These are phyloP conservation scores for Camelina laxa DNA, from an alignment of 345 rosid genomes.

Conservation along the genomic window DNA sequence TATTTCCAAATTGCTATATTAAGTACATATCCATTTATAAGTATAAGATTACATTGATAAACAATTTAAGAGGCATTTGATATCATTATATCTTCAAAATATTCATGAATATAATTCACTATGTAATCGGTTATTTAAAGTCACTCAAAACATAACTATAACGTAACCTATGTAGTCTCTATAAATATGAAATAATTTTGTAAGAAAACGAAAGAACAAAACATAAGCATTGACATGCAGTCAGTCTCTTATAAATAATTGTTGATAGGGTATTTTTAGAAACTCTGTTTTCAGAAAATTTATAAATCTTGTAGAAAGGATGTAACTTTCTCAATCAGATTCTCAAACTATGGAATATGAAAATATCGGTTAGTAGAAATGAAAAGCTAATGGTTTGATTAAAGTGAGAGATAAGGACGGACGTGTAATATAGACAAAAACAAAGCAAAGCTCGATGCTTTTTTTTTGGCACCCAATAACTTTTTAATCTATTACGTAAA, in stretches of 20 bases:
- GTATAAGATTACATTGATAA: too few relatives aligned
- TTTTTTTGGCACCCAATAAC: constrained; percentile 31
- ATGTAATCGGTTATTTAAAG: too few relatives aligned
- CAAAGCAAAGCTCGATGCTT: constrained; percentile 32
- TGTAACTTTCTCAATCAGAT: neutral
- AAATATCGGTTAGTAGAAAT: constrained; percentile 14
- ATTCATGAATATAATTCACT: too few relatives aligned
- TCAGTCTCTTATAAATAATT: too few relatives aligned
- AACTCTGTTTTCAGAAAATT: neutral
- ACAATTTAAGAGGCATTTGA: neutral
- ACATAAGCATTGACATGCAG: too few relatives aligned
- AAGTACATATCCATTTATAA: neutral
- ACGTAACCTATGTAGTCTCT: neutral
- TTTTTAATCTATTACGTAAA: constrained; percentile 16
- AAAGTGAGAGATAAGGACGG: constrained; percentile 23
- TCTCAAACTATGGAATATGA: neutral
- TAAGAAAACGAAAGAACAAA: neutral
- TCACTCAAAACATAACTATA: too few relatives aligned
- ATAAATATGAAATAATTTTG: neutral
- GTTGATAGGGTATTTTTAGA: too few relatives aligned
- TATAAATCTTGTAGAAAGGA: neutral
- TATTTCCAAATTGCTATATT: neutral
- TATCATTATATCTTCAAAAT: too few relatives aligned
- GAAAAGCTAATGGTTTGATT: constrained; percentile 25
- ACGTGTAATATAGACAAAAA: constrained; percentile 29